Evolutionary conservation across 1,284 basidiomycete species (phyloP), one percentile per base, ranked within the genome.

Genomic region (Cystobasidium pallidum): DNA sequence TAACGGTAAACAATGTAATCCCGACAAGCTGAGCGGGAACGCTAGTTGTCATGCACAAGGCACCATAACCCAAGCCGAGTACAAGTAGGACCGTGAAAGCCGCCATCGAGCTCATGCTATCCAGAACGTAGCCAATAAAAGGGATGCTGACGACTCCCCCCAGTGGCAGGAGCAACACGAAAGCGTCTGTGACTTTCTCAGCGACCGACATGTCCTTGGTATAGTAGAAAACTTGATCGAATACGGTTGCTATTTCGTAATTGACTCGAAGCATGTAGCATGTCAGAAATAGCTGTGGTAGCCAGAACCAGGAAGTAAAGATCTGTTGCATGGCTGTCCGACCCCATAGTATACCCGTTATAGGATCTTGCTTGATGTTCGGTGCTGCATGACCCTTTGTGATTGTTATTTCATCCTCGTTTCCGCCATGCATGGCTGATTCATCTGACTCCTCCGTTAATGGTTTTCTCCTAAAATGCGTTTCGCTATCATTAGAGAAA

Each of bases 131-230:
- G 13, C 81, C 81, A 32, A 82, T 77, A 45, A 80, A 73, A n/a
- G 75, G 75, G 15, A 77, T 73, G 76, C 80, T 79, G 7, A 80
- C 58, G 32, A 82, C 75, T 0, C 82, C 82, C 0, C 80, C 82
- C 15, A 82, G 71, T 6, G 82, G 82, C 2, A 83, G 79, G 2
- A 83, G 78, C 51, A 82, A 74, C 41, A 81, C 81, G 77, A 83
- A 83, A 1, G 79, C 78, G 43, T 78, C 79, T 0, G 80, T 80
- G 15, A 82, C 74, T 8, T 65, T 76, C 30, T 80, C 76, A 4
- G 80, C 80, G 32, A 80, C 67, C 11, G 71, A 73, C 2, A 47
- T 67, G 36, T 80, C 75, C 2, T 76, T 67, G 2, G 81, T 79
- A 75, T 80, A 82, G 71, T 77, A 81, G 21, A 77, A 51, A 0